These are phyloP conservation scores for Serendipita vermifera DNA, from an alignment of 768 basidiomycete genomes.

Conservation along the genomic window DNA sequence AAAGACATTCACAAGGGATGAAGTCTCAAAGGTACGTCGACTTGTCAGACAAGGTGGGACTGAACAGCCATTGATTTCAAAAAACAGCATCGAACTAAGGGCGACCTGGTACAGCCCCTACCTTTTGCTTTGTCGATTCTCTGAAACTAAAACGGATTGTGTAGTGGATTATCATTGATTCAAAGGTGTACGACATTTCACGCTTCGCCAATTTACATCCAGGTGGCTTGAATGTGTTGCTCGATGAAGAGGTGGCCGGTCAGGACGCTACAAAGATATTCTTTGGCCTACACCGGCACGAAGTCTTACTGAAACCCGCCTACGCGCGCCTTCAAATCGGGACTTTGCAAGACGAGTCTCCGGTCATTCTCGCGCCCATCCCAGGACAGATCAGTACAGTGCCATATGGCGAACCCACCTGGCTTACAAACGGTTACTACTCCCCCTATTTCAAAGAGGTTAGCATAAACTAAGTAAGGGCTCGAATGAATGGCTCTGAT, in stretches of 20 bases:
- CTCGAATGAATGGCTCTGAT: not conserved
- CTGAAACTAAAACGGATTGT: not conserved
- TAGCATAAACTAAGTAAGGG: slow-evolving; percentile 14
- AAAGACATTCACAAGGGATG: slow-evolving; percentile 45
- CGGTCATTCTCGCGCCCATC: slow-evolving; percentile 35
- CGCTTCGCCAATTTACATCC: slow-evolving; percentile 74
- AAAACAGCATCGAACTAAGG: slow-evolving; percentile 56
- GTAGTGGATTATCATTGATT: slow-evolving; percentile 75
- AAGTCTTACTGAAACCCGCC: slow-evolving; percentile 64
- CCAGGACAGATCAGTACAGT: slow-evolving; percentile 55
- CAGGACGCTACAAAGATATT: slow-evolving; percentile 81
- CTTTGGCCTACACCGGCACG: slow-evolving; percentile 77
- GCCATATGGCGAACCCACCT: slow-evolving; percentile 82
- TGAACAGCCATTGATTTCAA: not conserved
- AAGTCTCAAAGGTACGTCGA: slow-evolving; percentile 49
- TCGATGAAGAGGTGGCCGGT: slow-evolving; percentile 73
- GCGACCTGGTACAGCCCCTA: slow-evolving; percentile 38
- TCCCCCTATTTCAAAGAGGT: slow-evolving; percentile 69
- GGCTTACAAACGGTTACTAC: slow-evolving; percentile 58
- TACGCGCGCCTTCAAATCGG: slow-evolving; percentile 66
- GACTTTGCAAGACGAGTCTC: slow-evolving; percentile 45
- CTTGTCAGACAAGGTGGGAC: not conserved
- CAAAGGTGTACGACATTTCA: slow-evolving; percentile 71
- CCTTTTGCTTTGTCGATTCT: not conserved
- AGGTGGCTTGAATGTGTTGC: slow-evolving; percentile 65